phyloP scores from a whole-genome alignment of 495 filamentous ascomycete species.

The Neurospora sp. region DNA sequence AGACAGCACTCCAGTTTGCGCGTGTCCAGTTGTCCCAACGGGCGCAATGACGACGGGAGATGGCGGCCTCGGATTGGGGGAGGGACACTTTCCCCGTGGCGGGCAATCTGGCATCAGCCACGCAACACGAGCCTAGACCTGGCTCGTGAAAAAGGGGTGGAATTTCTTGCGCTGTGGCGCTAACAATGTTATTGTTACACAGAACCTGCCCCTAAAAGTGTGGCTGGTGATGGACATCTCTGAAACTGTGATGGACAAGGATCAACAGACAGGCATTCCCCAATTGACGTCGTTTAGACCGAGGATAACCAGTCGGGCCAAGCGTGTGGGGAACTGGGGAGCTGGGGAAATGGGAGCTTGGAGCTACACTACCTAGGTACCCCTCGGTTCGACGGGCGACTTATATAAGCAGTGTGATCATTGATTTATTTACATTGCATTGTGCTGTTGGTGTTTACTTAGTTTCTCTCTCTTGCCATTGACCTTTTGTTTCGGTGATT shows the following conservation, averaged over 20 bases:
- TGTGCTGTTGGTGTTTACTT: neutral
- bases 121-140: neutral
- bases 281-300: neutral
- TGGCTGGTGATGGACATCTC: neutral
- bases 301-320: neutral
- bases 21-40: neutral
- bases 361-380: neutral
- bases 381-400: neutral
- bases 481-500: neutral
- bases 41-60: neutral
- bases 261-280: slow-evolving; percentile 1
- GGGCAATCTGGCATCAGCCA: neutral
- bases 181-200: neutral
- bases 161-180: neutral
- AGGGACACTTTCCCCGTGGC: neutral
- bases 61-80: neutral
- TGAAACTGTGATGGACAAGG: neutral
- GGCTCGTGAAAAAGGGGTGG: neutral
- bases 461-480: neutral
- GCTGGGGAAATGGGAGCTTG: neutral
- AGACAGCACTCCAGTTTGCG: neutral
- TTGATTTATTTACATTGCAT: neutral
- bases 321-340: neutral
- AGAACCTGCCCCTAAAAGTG: neutral
- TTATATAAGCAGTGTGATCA: neutral